Evolutionary conservation across 2,329 filamentous ascomycete genomes (phyloP), one percentile per base, ranked within the genome.

Genomic region (Lizonia empirigonia): DNA sequence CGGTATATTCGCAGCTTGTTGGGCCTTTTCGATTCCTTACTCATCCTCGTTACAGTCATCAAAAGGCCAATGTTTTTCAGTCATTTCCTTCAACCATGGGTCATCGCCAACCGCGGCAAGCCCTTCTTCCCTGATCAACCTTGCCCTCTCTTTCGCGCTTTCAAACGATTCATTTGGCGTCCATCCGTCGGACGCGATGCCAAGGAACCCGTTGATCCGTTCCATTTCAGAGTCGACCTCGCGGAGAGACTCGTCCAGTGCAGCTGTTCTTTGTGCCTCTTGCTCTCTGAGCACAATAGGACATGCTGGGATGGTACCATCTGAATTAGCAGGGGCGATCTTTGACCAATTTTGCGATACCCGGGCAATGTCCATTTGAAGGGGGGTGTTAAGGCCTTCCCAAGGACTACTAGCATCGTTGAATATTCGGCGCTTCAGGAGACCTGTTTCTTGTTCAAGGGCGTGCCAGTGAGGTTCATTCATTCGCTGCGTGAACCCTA

Each of bases 111-210:
- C 57, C 8, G 54, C 41, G 10, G 50, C 50, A 47, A 64, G 56
- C 20, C 35, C 58, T 53, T 65, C 38, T 42, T 60, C 51, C 26
- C 32, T 50, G 7, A 63, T 51, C 41, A 45, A 35, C 18, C 13
- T 42, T 49, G 50, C 50, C 48, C 36, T 57, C 7, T 53, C 49
- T 41, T 56, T 62, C n/a, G 58, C 56, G 19, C 33, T 50, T 15
- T 67, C 59, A 50, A 65, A 69, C 8, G n/a, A n/a, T 34, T 68
- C 58, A 29, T 60, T 53, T 19, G 55, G 30, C 7, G 56, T 67
- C 67, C 60, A 70, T n/a, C 63, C 67, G 44, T 69, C 63, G 30
- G 45, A 50, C 27, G 55, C 51, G 12, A 68, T 47, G 24, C 63
- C 63, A 56, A 65, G 51, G 22, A 58, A 2, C 23, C 47, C 51